phyloP scores from a whole-genome alignment of 345 rosid genomes.

The Linum usitatissimum region DNA sequence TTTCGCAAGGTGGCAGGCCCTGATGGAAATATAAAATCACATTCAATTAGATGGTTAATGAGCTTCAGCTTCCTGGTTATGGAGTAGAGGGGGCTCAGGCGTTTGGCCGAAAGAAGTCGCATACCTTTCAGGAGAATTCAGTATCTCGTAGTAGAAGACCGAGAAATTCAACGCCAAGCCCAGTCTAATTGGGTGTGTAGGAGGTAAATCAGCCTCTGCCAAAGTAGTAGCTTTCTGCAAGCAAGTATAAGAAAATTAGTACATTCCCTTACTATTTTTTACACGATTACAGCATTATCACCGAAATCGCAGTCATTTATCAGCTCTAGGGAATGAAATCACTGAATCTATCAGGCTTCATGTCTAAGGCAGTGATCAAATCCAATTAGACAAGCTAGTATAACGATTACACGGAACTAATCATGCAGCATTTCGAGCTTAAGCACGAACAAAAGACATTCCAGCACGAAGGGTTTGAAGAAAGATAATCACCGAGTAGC shows the following conservation, averaged over 20 bases:
- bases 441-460: no score
- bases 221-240: slow-evolving; percentile 35
- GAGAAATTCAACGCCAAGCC: slow-evolving; percentile 47
- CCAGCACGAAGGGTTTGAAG: no score
- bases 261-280: no score
- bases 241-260: neutral
- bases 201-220: slow-evolving; percentile 40
- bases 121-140: slow-evolving; percentile 46
- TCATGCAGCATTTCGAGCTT: neutral
- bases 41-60: neutral
- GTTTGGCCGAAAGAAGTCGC: no score
- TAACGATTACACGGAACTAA: neutral
- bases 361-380: neutral
- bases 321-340: neutral
- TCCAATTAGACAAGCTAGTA: neutral
- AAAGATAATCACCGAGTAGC: no score
- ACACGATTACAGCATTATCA: no score
- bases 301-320: no score
- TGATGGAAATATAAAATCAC: neutral
- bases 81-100: neutral
- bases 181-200: slow-evolving; percentile 48
- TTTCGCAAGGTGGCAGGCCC: slow-evolving; percentile 30
- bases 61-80: neutral
- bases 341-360: no score
- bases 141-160: slow-evolving; percentile 48